Percentiles rank a stretch among this genome's conserved stretches.
phyloP scores from a whole-genome alignment of 768 basidiomycete species.

The Gloeopeniophorella convolvens region DNA sequence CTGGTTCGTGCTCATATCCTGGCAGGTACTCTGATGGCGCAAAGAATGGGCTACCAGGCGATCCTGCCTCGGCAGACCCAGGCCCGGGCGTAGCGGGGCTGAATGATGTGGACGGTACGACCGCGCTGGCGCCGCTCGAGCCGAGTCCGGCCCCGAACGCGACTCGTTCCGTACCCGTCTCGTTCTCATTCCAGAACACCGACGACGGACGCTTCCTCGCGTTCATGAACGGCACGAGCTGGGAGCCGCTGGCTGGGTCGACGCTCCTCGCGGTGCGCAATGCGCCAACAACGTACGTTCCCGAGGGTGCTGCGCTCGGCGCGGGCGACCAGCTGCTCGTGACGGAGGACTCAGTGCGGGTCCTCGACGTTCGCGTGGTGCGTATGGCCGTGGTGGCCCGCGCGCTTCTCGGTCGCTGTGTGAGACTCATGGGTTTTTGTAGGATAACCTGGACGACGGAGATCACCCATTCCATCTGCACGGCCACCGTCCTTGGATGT shows the following conservation, averaged over 20 bases:
- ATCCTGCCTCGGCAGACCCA: constrained; percentile 10
- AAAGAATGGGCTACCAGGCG: constrained; percentile 3
- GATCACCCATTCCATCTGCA: constrained; percentile 19
- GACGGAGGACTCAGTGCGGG: constrained; percentile 17
- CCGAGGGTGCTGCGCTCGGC: background rate
- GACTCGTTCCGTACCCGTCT: constrained; percentile 2
- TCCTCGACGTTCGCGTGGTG: constrained; percentile 11
- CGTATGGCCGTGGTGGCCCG: background rate
- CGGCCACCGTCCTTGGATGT: constrained; percentile 17
- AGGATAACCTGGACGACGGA: constrained; percentile 18
- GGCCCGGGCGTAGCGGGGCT: constrained; percentile 7
- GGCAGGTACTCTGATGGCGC: constrained; percentile 13
- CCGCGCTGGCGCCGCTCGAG: constrained; percentile 5
- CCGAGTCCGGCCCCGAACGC: constrained; percentile 1
- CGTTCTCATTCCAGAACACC: constrained; percentile 10
- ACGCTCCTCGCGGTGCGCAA: constrained; percentile 13
- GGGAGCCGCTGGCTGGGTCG: constrained; percentile 9
- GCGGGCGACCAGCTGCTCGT: constrained; percentile 5
- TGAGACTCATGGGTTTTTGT: background rate
- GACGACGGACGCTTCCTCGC: constrained; percentile 8
- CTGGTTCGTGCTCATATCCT: too few species aligned
- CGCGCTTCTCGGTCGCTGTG: background rate
- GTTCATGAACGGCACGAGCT: constrained; percentile 18
- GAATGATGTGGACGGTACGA: constrained; percentile 2
- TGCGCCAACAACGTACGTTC: background rate